These are phyloP conservation scores for Drechslera avenae DNA, from an alignment of 2,329 filamentous ascomycete genomes.

Conservation along the genomic window DNA sequence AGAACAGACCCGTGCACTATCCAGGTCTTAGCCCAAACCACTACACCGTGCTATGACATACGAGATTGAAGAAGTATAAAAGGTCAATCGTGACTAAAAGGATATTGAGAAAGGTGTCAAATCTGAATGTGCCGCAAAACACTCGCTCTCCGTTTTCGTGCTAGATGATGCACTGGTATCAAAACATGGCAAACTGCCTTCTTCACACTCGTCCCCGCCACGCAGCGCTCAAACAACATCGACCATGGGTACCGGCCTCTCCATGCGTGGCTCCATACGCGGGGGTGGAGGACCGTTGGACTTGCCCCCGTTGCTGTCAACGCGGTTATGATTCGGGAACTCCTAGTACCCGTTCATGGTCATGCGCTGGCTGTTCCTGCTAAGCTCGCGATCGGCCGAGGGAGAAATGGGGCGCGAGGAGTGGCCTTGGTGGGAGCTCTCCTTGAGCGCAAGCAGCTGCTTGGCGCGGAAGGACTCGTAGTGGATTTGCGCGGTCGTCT, in stretches of 20 bases:
- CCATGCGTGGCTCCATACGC: conserved; percentile 35
- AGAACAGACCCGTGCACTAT: conserved; percentile 19
- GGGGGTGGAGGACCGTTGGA: conserved; percentile 24
- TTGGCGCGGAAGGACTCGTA: conserved; percentile 99
- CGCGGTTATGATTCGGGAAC: conserved; percentile 39
- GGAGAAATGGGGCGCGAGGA: conserved; percentile 94
- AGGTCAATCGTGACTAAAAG: conserved; percentile 42
- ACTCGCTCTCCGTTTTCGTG: conserved; percentile 30
- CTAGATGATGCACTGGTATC: conserved; percentile 48
- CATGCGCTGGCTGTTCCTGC: conserved; percentile 95
- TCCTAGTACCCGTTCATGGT: conserved; percentile 97
- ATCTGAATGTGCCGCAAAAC: conserved; percentile 31
- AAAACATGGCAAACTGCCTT: conserved; percentile 34
- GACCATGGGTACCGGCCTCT: conserved; percentile 29
- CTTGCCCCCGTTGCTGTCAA: conserved; percentile 38
- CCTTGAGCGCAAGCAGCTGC: conserved; percentile 96
- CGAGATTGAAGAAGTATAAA: conserved; percentile 36
- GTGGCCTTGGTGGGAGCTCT: conserved; percentile 80
- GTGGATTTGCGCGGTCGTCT: conserved; percentile 99
- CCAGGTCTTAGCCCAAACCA: conserved; percentile 28
- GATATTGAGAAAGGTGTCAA: conserved; percentile 42
- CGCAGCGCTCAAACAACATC: conserved; percentile 28
- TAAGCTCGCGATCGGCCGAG: conserved; percentile 90
- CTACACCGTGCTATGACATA: conserved; percentile 40
- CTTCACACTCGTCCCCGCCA: conserved; percentile 1